Conservation (phyloP, 805 yeast genomes). For the Clavispora asparagi region DNA sequence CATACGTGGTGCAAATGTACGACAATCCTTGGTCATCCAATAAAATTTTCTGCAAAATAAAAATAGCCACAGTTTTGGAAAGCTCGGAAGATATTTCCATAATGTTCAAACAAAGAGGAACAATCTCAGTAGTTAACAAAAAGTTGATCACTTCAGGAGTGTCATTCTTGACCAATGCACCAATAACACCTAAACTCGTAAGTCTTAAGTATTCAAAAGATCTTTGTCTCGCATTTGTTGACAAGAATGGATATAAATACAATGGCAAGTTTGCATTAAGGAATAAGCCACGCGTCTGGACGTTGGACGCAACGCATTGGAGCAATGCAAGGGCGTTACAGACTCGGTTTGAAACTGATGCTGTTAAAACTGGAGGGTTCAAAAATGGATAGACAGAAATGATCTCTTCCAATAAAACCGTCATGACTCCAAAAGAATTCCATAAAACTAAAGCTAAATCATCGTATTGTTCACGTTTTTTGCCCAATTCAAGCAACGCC, state of each 20-base stretch:
- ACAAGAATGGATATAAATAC: constrained; percentile 87
- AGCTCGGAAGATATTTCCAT: constrained; percentile 95
- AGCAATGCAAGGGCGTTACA: constrained; percentile 92
- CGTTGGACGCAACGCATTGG: constrained; percentile 96
- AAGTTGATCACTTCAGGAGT: constrained; percentile 93
- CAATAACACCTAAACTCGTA: constrained; percentile 93
- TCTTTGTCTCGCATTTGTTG: constrained; percentile 85
- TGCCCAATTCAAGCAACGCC: constrained; percentile 86
- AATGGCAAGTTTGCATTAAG: constrained; percentile 88
- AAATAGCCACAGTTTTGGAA: constrained; percentile 93
- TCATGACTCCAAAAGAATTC: constrained; percentile 97
- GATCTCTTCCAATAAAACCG: constrained; percentile 83
- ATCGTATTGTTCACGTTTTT: constrained; percentile 90
- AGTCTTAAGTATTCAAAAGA: constrained; percentile 91
- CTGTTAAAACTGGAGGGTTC: constrained; percentile 80
- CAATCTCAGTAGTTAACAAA: constrained; percentile 89
- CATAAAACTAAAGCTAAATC: constrained; percentile 89
- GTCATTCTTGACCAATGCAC: constrained; percentile 93
- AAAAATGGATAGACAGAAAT: constrained; percentile 84
- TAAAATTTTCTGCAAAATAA: constrained; percentile 88
- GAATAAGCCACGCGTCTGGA: constrained; percentile 80
- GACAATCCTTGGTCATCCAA: constrained; percentile 87
- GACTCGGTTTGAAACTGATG: constrained; percentile 85
- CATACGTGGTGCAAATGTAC: constrained; percentile 92
- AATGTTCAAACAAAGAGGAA: constrained; percentile 87